A percentile compares a stretch with the other conserved stretches of the same genome.
Conservation (phyloP, 2,329 filamentous ascomycete genomes). For the Diplodia scrobiculata region DNA sequence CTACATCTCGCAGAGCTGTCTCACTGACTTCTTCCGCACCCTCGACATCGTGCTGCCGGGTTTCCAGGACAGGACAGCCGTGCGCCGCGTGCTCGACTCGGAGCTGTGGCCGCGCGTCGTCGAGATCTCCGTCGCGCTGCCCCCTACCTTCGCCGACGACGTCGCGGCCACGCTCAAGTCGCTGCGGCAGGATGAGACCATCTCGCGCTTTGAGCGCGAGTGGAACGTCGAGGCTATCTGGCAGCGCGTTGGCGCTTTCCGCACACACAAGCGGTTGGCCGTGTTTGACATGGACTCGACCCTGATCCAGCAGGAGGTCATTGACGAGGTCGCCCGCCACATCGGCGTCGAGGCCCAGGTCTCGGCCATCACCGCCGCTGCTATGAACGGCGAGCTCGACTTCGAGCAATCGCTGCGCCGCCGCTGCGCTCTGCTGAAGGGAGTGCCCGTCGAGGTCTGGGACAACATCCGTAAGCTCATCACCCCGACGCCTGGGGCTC, state of each 20-base stretch:
- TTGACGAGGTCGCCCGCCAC: conserved; percentile 87
- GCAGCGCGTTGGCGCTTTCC: conserved; percentile 71
- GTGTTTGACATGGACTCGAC: conserved; percentile 99
- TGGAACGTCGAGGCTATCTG: conserved; percentile 86
- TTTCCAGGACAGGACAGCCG: conserved; percentile 53
- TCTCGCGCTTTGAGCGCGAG: conserved; percentile 79
- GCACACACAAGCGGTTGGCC: conserved; percentile 79
- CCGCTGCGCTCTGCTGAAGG: conserved; percentile 77
- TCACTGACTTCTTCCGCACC: conserved; percentile 59
- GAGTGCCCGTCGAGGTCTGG: conserved; percentile 77
- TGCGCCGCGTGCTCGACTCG: conserved; percentile 59
- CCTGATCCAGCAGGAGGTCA: conserved; percentile 94
- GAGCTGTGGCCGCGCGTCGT: conserved; percentile 64
- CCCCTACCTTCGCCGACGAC: conserved; percentile 41
- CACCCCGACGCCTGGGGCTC: conserved; percentile 78
- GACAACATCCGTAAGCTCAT: conserved; percentile 73
- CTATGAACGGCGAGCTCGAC: conserved; percentile 95
- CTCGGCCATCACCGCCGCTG: conserved; percentile 83
- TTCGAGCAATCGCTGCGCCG: conserved; percentile 82
- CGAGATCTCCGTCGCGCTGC: conserved; percentile 65
- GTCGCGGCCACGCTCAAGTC: conserved; percentile 61
- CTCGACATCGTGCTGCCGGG: conserved; percentile 54
- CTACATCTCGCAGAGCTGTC: conserved; percentile 58
- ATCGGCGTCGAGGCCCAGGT: conserved; percentile 74
- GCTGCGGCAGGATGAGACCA: conserved; percentile 75